phyloP scores from a whole-genome alignment of 768 basidiomycete species.

The Strobilomyces dryophilus region DNA sequence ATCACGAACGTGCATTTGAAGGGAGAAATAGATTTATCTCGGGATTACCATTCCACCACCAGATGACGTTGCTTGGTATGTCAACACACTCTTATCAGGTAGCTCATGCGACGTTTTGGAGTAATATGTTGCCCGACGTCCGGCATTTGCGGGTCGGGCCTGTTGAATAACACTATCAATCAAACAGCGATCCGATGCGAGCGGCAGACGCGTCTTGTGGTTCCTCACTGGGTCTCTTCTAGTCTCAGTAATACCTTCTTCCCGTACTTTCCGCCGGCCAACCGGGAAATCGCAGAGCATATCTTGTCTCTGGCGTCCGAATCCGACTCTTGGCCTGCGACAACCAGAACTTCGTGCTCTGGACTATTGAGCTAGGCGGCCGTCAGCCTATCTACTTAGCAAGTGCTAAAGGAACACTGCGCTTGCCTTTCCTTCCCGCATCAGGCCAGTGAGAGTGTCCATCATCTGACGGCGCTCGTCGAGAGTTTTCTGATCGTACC shows the following conservation, averaged over 20 bases:
- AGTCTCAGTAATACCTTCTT: constrained; percentile 47
- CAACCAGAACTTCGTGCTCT: constrained; percentile 61
- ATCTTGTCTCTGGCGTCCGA: constrained; percentile 33
- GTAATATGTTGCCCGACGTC: background rate
- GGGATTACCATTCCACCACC: constrained; percentile 49
- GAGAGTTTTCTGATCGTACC: constrained; percentile 52
- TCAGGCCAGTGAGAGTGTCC: constrained; percentile 46
- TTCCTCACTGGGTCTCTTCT: constrained; percentile 23
- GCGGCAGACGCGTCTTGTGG: background rate
- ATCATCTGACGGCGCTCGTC: constrained; percentile 52
- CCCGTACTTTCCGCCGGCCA: constrained; percentile 38
- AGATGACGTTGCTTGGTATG: constrained; percentile 9
- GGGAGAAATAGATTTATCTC: constrained; percentile 80
- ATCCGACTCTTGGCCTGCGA: constrained; percentile 40
- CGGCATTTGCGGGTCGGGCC: background rate
- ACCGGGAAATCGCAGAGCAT: constrained; percentile 29
- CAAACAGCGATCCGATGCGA: background rate
- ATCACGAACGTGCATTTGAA: constrained; percentile 89
- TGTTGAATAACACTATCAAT: background rate
- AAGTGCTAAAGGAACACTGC: background rate
- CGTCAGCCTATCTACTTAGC: constrained; percentile 3
- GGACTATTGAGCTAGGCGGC: constrained; percentile 57
- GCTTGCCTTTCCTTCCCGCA: constrained; percentile 50
- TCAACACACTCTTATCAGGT: background rate
- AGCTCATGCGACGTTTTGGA: background rate